Evolutionary conservation across 306 rosid species (phyloP).

Genomic region (Medicago lupulina): DNA sequence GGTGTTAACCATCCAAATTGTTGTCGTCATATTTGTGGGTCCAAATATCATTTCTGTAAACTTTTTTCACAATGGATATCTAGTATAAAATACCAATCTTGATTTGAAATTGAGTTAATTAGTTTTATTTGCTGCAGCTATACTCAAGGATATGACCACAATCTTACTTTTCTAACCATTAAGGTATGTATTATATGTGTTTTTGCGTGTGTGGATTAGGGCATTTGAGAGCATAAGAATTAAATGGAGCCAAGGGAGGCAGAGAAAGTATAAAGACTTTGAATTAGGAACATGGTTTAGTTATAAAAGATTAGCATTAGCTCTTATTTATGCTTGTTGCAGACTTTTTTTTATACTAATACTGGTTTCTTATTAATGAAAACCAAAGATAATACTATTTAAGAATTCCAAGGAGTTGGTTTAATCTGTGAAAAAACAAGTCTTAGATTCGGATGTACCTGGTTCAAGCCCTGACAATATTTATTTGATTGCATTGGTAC

Average conservation of each 20-base stretch:
- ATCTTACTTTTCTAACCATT: constrained; percentile 77
- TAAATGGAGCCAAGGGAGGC: neutral
- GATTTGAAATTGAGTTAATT: constrained; percentile 5
- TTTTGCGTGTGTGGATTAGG: neutral
- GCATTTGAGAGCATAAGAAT: neutral
- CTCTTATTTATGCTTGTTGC: too few relatives aligned
- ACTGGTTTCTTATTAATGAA: too few relatives aligned
- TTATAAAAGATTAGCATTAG: too few relatives aligned
- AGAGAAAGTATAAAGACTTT: neutral
- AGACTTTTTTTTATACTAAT: too few relatives aligned
- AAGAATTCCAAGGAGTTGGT: too few relatives aligned
- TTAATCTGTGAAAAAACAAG: too few relatives aligned
- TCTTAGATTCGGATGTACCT: too few relatives aligned
- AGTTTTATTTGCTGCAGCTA: constrained; percentile 56
- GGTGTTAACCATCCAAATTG: too few relatives aligned
- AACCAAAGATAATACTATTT: too few relatives aligned
- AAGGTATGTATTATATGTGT: constrained; percentile 60
- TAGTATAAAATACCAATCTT: constrained; percentile 12
- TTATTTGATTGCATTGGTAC: constrained; percentile 45
- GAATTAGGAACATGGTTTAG: too few relatives aligned
- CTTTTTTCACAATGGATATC: neutral
- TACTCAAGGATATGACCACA: constrained; percentile 71
- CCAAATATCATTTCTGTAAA: neutral
- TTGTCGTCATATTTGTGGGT: too few relatives aligned
- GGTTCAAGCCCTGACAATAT: neutral